Conservation (phyloP, 2,329 filamentous ascomycete genomes). For the Incumbomyces lentus region DNA sequence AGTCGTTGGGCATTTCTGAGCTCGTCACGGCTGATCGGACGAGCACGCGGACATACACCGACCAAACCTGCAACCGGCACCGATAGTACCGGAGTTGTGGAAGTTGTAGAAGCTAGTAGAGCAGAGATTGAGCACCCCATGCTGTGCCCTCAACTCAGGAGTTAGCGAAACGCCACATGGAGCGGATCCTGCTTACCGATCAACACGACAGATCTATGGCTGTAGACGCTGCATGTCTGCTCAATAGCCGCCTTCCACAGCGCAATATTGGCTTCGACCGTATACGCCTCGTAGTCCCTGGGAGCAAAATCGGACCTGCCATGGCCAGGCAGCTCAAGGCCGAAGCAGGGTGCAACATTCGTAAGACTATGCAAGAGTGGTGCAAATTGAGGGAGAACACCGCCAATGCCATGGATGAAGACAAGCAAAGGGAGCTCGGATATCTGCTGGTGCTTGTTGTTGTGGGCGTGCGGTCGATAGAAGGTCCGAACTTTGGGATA, state of each 20-base stretch:
- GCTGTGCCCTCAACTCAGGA: conserved; percentile 48
- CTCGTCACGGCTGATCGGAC: conserved; percentile 48
- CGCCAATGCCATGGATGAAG: conserved; percentile 88
- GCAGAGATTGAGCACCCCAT: conserved; percentile 76
- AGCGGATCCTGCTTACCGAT: conserved; percentile 6
- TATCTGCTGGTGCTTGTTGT: conserved; percentile 63
- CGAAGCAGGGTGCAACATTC: conserved; percentile 72
- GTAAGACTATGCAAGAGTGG: conserved; percentile 69
- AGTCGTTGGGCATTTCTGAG: conserved; percentile 45
- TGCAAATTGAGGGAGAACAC: conserved; percentile 79
- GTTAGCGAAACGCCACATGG: conserved; percentile 19
- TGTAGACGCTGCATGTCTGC: conserved; percentile 11
- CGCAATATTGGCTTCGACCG: conserved; percentile 61
- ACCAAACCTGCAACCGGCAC: conserved; percentile 64
- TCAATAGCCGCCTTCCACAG: conserved; percentile 67
- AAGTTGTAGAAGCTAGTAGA: conserved; percentile 54
- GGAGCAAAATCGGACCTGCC: conserved; percentile 68
- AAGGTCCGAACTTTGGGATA: conserved; percentile 76
- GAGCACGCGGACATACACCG: conserved; percentile 68
- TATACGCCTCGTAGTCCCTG: conserved; percentile 66
- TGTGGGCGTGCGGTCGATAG: conserved; percentile 69
- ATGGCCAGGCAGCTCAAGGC: conserved; percentile 84
- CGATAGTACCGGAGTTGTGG: conserved; percentile 36
- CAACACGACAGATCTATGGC: conserved; percentile 18
- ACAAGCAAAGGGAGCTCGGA: conserved; percentile 72